These are phyloP conservation scores for Trichoderma atrobrunneum DNA, from an alignment of 2,329 filamentous ascomycete species.

Conservation along the genomic window DNA sequence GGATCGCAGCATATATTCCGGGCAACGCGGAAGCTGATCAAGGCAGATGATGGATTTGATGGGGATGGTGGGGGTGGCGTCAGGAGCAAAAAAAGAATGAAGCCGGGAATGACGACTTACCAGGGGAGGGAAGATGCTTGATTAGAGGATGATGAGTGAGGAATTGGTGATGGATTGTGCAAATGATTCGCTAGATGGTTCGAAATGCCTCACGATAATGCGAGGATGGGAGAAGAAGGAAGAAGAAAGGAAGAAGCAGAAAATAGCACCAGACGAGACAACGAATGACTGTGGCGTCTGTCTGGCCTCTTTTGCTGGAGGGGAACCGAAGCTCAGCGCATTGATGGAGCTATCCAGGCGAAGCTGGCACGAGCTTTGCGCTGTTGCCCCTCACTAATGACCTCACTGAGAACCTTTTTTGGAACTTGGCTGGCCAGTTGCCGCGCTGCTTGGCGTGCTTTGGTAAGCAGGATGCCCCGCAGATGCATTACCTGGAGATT, in stretches of 20 bases:
- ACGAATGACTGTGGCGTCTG: neutral
- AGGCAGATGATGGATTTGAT: neutral
- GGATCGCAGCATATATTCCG: neutral
- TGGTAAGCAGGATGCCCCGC: neutral
- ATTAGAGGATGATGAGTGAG: neutral
- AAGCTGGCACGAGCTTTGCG: neutral
- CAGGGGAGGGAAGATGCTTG: neutral
- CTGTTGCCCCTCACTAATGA: slow-evolving; percentile 8
- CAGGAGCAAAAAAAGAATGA: neutral
- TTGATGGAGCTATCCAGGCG: neutral
- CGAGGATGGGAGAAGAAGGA: neutral
- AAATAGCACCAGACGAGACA: neutral
- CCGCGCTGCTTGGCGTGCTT: neutral
- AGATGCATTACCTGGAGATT: neutral
- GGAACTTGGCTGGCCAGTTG: slow-evolving; percentile 7
- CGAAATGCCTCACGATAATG: neutral
- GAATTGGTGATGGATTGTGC: neutral
- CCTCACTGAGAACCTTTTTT: neutral
- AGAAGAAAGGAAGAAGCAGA: neutral
- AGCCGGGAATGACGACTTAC: neutral
- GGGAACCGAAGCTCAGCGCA: neutral
- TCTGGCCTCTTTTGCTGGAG: neutral
- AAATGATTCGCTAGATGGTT: neutral
- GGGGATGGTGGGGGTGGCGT: slow-evolving; percentile 15
- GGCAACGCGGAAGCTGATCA: neutral